phyloP scores from a whole-genome alignment of 495 filamentous ascomycete species.

The Aspergillus kassunensis region DNA sequence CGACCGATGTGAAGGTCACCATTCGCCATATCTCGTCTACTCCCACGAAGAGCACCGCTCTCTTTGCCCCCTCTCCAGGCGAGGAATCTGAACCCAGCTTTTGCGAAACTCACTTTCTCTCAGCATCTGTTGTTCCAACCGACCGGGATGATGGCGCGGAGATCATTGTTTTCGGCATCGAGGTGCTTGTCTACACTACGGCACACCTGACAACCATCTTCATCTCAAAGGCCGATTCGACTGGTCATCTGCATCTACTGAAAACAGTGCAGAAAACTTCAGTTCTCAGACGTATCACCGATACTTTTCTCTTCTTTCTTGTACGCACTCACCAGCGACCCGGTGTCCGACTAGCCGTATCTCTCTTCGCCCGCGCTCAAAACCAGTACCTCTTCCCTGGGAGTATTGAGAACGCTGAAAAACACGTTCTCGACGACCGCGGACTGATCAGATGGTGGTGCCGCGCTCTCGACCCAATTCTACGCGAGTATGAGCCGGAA shows the following conservation, averaged over 20 bases:
- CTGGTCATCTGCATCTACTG: conserved; percentile 73
- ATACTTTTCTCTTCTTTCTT: conserved; percentile 72
- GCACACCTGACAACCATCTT: conserved; percentile 80
- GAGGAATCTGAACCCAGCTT: conserved; percentile 69
- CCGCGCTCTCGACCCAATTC: conserved; percentile 71
- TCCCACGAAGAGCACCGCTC: conserved; percentile 62
- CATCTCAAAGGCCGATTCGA: conserved; percentile 95
- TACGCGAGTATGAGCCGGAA: conserved; percentile 46
- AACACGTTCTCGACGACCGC: conserved; percentile 91
- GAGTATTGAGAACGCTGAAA: conserved; percentile 75
- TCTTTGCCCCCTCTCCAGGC: conserved; percentile 76
- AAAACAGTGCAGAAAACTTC: conserved; percentile 61
- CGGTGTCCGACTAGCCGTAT: conserved; percentile 73
- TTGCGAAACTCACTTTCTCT: conserved; percentile 83
- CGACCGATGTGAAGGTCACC: conserved; percentile 62
- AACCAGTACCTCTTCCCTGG: conserved; percentile 93
- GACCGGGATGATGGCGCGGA: conserved; percentile 27
- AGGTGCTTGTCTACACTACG: conserved; percentile 64
- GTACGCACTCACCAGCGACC: conserved; percentile 60
- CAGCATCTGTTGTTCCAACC: conserved; percentile 50
- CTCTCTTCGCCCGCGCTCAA: conserved; percentile 88
- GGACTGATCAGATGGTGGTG: conserved; percentile 96
- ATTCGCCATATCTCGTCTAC: conserved; percentile 88
- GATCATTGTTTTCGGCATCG: conserved; percentile 64
- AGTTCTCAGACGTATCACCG: conserved; percentile 64